These are phyloP conservation scores for Chalara sp. DNA, from an alignment of 2,329 filamentous ascomycete genomes.

Conservation along the genomic window DNA sequence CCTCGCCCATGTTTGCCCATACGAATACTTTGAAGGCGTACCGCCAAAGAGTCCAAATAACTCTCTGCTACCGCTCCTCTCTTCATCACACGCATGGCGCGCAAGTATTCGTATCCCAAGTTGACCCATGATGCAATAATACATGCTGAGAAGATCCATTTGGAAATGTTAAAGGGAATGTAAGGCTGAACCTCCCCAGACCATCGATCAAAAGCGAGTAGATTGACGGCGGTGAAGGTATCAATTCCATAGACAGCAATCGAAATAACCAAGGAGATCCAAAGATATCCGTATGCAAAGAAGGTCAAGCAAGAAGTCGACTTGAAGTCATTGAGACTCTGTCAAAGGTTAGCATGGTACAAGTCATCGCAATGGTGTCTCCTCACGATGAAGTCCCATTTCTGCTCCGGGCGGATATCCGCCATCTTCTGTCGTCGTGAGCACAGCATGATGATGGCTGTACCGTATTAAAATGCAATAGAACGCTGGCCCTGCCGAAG, in stretches of 20 bases:
- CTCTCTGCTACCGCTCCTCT: slow-evolving; percentile 83
- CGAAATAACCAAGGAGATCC: slow-evolving; percentile 71
- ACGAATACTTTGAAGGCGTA: slow-evolving; percentile 77
- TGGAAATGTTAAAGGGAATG: slow-evolving; percentile 70
- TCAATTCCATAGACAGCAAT: slow-evolving; percentile 83
- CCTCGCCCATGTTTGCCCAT: slow-evolving; percentile 63
- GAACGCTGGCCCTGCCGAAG: slow-evolving; percentile 15
- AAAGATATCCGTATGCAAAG: slow-evolving; percentile 80
- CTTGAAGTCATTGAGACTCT: slow-evolving; percentile 72
- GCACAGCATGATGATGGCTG: slow-evolving; percentile 52
- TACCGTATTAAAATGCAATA: slow-evolving; percentile 6
- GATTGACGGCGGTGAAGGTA: slow-evolving; percentile 86
- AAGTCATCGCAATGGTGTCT: slow-evolving; percentile 1
- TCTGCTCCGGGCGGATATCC: slow-evolving; percentile 72
- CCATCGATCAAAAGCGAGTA: slow-evolving; percentile 86
- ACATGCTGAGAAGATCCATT: slow-evolving; percentile 92
- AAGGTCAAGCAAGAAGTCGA: slow-evolving; percentile 69
- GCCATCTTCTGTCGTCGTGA: slow-evolving; percentile 55
- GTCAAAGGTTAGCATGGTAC: slow-evolving; percentile 8
- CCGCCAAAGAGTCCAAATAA: slow-evolving; percentile 83
- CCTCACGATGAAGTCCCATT: slow-evolving; percentile 89
- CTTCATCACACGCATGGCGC: slow-evolving; percentile 73
- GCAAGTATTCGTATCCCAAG: slow-evolving; percentile 70
- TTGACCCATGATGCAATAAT: slow-evolving; percentile 89
- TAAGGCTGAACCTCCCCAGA: slow-evolving; percentile 74